phyloP scores from a whole-genome alignment of 257 asterid species.

The Gentiana straminea region DNA sequence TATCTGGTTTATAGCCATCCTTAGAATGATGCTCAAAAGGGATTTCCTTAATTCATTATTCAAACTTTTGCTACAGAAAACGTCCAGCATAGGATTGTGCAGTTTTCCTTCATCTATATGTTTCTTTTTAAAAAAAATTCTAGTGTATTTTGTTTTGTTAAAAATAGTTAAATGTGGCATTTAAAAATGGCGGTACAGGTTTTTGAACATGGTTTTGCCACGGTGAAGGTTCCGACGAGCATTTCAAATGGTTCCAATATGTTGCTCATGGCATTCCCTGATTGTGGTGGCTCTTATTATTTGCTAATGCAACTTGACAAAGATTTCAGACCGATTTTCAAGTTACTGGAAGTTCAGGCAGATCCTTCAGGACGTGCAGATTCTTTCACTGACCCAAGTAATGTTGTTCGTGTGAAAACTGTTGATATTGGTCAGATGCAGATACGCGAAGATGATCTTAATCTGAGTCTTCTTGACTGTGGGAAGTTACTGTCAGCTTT shows the following conservation, averaged over 20 bases:
- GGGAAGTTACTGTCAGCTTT: constrained; percentile 36
- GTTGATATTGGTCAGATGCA: constrained; percentile 73
- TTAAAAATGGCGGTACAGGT: constrained; percentile 42
- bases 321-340: constrained; percentile 82
- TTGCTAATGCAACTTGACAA: constrained; percentile 87
- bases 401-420: constrained; percentile 50
- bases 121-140: not conserved
- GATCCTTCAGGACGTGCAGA: constrained; percentile 60
- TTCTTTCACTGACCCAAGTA: constrained; percentile 49
- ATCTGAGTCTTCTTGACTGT: constrained; percentile 66
- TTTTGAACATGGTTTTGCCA: constrained; percentile 65
- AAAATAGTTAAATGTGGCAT: no score
- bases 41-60: no score
- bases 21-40: no score
- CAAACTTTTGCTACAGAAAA: no score
- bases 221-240: constrained; percentile 67
- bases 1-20: no score
- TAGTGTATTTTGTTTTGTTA: no score
- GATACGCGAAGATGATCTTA: constrained; percentile 71
- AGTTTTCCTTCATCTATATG: not conserved
- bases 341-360: constrained; percentile 65
- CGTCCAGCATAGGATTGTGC: no score
- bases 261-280: constrained; percentile 91
- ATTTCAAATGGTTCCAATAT: constrained; percentile 58
- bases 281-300: constrained; percentile 79